Evolutionary conservation across 2,329 filamentous ascomycete genomes (phyloP), one percentile per base, ranked within the genome.

Genomic region (Claviceps citrina): DNA sequence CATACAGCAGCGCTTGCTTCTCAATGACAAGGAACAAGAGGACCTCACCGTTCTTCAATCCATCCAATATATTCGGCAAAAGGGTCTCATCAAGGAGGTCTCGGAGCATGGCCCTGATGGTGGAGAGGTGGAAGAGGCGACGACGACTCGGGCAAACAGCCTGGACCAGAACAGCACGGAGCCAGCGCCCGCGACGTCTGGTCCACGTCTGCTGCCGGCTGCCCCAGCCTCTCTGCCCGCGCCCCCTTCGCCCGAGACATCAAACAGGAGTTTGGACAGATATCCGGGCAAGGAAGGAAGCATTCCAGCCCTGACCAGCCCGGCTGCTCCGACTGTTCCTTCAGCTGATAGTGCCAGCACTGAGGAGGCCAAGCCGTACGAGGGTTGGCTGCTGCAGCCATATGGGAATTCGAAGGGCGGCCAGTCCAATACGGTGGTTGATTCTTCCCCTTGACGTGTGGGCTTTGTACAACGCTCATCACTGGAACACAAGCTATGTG

Each of bases 1-100:
- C 4, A 68, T 80, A 40, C 71, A 76, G 56, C 76, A 81, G 54
- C 73, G 76, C 31, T 59, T 81, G 40, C 68, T 73, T 43, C 62
- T 79, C 39, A 80, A 80, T 62, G 76, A 80, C 53, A 78, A 78
- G 52, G 73, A 78, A 45, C 74, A 79, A 52, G 74, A 80, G 50
- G 76, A 81, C 52, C 62, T 79, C 48, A 71, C 74, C 7, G 71
- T 80, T 45, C 66, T 81, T 39, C 72, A 76, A 54, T 76, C 73
- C 5, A 75, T 81, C 45, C 71, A 78, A 49, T 77, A 78, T 49
- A 66, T 80, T 44, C 71, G 74, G 47, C 65, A 76, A 33, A 74
- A 68, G 53, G 72, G 71, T n/a, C 54, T 71, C 37, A 63, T 74
- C 54, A 55, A 36, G 55, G 55, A 60, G 39, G 18, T 10, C 18